These are phyloP conservation scores for Mycena rebaudengoi DNA, from an alignment of 768 basidiomycete species.

Conservation along the genomic window DNA sequence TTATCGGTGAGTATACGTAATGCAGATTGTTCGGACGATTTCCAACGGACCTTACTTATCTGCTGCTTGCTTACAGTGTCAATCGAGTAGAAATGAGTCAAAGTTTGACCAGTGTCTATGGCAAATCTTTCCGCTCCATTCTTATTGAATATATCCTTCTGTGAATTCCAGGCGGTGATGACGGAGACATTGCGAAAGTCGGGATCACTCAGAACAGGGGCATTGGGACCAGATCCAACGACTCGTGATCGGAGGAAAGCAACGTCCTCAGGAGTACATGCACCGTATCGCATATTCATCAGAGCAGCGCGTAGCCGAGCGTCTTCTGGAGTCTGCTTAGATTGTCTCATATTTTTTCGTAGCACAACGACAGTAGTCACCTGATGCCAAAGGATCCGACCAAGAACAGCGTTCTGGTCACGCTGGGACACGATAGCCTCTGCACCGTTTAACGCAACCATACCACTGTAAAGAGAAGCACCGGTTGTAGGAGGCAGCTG, in stretches of 20 bases:
- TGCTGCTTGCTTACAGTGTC: conserved; percentile 6
- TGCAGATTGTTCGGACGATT: not conserved
- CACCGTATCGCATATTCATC: conserved; percentile 40
- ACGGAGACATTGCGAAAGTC: conserved; percentile 41
- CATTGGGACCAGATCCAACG: conserved; percentile 10
- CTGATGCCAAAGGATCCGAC: too few species aligned
- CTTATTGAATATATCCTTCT: conserved; percentile 43
- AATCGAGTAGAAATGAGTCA: conserved; percentile 37
- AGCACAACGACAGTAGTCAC: too few species aligned
- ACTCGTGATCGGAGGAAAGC: conserved; percentile 33
- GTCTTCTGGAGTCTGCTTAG: conserved; percentile 32
- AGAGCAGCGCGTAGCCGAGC: conserved; percentile 34
- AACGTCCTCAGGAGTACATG: conserved; percentile 44
- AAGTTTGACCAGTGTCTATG: conserved; percentile 30
- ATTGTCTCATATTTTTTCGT: conserved; percentile 45
- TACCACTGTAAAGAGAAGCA: conserved; percentile 18
- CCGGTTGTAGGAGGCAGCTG: conserved; percentile 43
- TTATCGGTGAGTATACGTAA: not conserved
- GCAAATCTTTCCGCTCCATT: conserved; percentile 39
- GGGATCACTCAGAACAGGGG: conserved; percentile 17
- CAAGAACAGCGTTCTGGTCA: too few species aligned
- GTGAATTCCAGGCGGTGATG: conserved; percentile 40
- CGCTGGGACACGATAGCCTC: too few species aligned
- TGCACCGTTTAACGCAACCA: conserved; percentile 30
- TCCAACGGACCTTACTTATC: not conserved